These are phyloP conservation scores for Apiospora rasikravindrae DNA, from an alignment of 2,329 filamentous ascomycete species.

Conservation along the genomic window DNA sequence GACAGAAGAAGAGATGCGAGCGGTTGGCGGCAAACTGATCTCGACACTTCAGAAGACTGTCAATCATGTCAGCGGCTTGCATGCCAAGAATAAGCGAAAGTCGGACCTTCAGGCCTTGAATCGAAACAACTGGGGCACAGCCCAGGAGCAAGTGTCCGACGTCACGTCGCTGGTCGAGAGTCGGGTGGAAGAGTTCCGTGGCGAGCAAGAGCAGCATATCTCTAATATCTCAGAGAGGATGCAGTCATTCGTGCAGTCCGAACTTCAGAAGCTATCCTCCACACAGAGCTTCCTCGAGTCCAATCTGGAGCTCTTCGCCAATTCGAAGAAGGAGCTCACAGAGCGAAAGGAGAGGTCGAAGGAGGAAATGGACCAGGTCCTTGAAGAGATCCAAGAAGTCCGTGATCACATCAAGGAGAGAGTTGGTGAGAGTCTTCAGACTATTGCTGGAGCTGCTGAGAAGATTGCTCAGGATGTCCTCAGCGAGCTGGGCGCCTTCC, in stretches of 20 bases:
- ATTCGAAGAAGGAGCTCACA: slow-evolving; percentile 71
- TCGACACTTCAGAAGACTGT: slow-evolving; percentile 80
- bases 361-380: slow-evolving; percentile 86
- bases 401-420: slow-evolving; percentile 86
- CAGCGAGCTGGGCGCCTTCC: slow-evolving; percentile 82
- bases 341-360: slow-evolving; percentile 72
- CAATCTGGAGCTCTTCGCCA: slow-evolving; percentile 70
- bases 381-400: slow-evolving; percentile 90
- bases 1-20: slow-evolving; percentile 79
- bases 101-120: slow-evolving; percentile 84
- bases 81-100: slow-evolving; percentile 84
- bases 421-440: slow-evolving; percentile 83
- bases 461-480: slow-evolving; percentile 90
- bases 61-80: slow-evolving; percentile 78
- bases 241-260: slow-evolving; percentile 75
- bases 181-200: slow-evolving; percentile 74
- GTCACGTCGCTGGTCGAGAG: slow-evolving; percentile 79
- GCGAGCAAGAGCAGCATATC: slow-evolving; percentile 75
- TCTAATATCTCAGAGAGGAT: slow-evolving; percentile 72
- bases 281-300: slow-evolving; percentile 74
- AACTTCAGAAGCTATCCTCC: slow-evolving; percentile 72
- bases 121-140: slow-evolving; percentile 76
- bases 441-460: slow-evolving; percentile 82
- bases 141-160: slow-evolving; percentile 75
- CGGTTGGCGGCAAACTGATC: slow-evolving; percentile 77